Evolutionary conservation across 208 protist species (phyloP).

Genomic region (Leishmania gerbilli): DNA sequence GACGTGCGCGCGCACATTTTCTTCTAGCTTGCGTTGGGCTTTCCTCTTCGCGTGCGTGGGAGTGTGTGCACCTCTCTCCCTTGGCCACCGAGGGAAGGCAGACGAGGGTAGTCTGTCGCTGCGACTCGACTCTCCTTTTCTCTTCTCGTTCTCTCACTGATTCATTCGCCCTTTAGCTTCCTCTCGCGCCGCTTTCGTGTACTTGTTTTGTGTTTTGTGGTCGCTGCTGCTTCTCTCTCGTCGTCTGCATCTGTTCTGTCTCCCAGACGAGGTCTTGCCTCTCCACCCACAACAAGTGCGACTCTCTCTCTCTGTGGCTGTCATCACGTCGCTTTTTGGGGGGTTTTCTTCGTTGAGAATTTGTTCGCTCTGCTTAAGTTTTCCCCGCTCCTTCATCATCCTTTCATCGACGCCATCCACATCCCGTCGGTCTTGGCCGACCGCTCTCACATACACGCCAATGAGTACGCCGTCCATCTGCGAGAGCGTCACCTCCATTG

Average conservation of each 20-base stretch:
- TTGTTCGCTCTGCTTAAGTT: too few species aligned
- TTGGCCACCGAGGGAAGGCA: neutral
- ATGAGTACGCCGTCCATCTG: slow-evolving; percentile 14
- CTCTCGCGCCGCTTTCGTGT: neutral
- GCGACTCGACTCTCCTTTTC: neutral
- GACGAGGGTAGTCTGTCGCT: neutral
- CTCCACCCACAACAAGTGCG: too few species aligned
- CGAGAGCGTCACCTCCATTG: slow-evolving; percentile 16
- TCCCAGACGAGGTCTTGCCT: neutral
- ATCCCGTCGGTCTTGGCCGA: neutral
- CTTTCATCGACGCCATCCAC: neutral
- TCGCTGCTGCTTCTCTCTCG: neutral
- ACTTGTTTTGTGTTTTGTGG: neutral
- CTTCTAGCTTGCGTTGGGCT: neutral
- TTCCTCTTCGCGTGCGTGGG: neutral
- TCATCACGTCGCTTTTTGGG: neutral
- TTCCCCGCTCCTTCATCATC: neutral
- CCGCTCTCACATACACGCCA: neutral
- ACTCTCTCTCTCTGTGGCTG: neutral
- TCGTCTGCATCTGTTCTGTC: neutral
- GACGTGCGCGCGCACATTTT: too few species aligned
- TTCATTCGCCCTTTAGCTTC: neutral
- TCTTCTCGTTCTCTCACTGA: neutral
- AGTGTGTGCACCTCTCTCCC: neutral
- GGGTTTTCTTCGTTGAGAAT: neutral